A percentile compares a stretch with the other conserved stretches of the same genome.
Conservation (phyloP, 345 rosid genomes). For the Citrus reticulata region DNA sequence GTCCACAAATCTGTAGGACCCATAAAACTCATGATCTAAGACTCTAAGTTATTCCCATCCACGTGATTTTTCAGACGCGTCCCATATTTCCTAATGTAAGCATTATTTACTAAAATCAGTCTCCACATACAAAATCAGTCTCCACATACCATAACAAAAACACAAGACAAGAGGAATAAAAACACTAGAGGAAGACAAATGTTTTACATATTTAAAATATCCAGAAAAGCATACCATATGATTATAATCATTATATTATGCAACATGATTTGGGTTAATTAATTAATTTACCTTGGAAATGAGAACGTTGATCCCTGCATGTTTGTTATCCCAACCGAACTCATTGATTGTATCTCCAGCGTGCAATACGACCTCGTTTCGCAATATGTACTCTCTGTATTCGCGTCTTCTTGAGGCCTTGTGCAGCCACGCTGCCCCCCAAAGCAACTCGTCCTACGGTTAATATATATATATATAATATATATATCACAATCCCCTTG, state of each 20-base stretch:
- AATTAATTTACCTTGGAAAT: slow-evolving; percentile 67
- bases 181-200: slow-evolving; percentile 19
- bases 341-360: slow-evolving; percentile 89
- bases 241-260: not conserved
- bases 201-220: not conserved
- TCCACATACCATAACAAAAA: slow-evolving; percentile 17
- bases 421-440: slow-evolving; percentile 98
- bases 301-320: slow-evolving; percentile 91
- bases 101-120: not conserved
- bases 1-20: not conserved
- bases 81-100: not conserved
- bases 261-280: not conserved
- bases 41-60: slow-evolving; percentile 11
- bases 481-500: not conserved
- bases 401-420: slow-evolving; percentile 72
- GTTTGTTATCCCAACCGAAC: slow-evolving; percentile 98
- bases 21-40: slow-evolving; percentile 3
- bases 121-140: not conserved
- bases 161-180: slow-evolving; percentile 25
- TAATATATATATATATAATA: not conserved
- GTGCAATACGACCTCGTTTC: slow-evolving; percentile 74
- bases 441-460: slow-evolving; percentile 85
- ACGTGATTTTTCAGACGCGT: slow-evolving; percentile 28
- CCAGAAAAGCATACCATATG: not conserved
- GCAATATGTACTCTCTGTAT: slow-evolving; percentile 74